These are phyloP conservation scores for Apiospora kogelbergensis DNA, from an alignment of 2,329 filamentous ascomycete species.

Conservation along the genomic window DNA sequence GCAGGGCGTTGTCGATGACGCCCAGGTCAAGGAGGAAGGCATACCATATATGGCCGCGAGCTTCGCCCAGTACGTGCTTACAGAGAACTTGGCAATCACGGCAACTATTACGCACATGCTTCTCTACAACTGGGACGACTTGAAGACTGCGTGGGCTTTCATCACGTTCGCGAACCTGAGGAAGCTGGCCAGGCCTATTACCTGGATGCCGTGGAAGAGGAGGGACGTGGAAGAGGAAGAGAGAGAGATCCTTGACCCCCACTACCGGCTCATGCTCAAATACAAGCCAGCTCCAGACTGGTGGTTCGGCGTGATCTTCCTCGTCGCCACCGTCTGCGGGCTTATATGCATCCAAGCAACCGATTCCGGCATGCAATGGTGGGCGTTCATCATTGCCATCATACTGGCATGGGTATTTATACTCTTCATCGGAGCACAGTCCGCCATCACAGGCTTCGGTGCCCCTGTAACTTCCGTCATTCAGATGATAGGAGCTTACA, in stretches of 20 bases:
- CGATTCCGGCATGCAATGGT: constrained; percentile 38
- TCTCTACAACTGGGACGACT: constrained; percentile 38
- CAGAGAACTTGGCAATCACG: constrained; percentile 45
- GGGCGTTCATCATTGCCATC: constrained; percentile 41
- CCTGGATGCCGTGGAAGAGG: background rate
- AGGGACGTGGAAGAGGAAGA: background rate
- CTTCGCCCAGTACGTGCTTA: constrained; percentile 41
- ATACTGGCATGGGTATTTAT: constrained; percentile 35
- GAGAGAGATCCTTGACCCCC: constrained; percentile 33
- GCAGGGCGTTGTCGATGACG: constrained; percentile 37
- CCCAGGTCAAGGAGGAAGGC: constrained; percentile 34
- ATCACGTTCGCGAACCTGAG: background rate
- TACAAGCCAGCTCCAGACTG: constrained; percentile 42
- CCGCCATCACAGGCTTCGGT: constrained; percentile 39
- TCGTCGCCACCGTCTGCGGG: constrained; percentile 35
- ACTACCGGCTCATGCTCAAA: constrained; percentile 40
- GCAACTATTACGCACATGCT: constrained; percentile 46
- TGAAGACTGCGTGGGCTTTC: constrained; percentile 36
- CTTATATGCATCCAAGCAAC: constrained; percentile 38
- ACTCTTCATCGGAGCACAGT: constrained; percentile 40
- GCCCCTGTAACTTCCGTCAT: constrained; percentile 35
- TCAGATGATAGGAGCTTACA: constrained; percentile 49
- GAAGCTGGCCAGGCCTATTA: background rate
- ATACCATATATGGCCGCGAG: constrained; percentile 41
- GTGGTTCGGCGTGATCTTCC: constrained; percentile 40